Evolutionary conservation across 1,139 yeast genomes (phyloP).

Genomic region (Pichia sp.): DNA sequence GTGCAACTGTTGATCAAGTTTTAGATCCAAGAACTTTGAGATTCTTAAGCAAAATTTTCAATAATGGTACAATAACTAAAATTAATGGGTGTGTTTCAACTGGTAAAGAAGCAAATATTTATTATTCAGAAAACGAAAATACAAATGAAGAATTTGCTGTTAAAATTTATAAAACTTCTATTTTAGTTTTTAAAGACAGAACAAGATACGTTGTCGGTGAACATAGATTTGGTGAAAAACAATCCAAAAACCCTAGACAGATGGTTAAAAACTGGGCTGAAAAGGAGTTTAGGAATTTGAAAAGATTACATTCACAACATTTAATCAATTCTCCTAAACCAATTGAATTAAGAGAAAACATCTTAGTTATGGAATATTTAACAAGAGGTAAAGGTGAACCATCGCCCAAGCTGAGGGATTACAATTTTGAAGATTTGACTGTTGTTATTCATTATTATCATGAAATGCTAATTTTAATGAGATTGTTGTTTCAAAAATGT

Average conservation of each 20-base stretch:
- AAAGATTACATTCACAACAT: constrained; percentile 56
- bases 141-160: constrained; percentile 67
- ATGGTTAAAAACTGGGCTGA: constrained; percentile 99
- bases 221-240: constrained; percentile 77
- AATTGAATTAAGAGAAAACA: constrained; percentile 78
- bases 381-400: constrained; percentile 62
- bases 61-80: constrained; percentile 73
- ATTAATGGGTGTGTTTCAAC: constrained; percentile 94
- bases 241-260: constrained; percentile 87
- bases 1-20: constrained; percentile 97
- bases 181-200: constrained; percentile 89
- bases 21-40: constrained; percentile 89
- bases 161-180: constrained; percentile 92
- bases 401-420: constrained; percentile 81
- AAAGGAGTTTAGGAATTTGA: constrained; percentile 89
- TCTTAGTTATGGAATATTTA: constrained; percentile 89
- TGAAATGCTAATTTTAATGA: constrained; percentile 76
- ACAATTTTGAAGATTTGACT: constrained; percentile 57
- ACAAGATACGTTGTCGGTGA: constrained; percentile 97
- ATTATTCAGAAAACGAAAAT: constrained; percentile 78
- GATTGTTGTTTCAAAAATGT: constrained; percentile 82
- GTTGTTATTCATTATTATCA: constrained; percentile 66
- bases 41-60: constrained; percentile 74
- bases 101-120: constrained; percentile 97
- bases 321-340: constrained; percentile 95